Evolutionary conservation across 1,284 basidiomycete genomes (phyloP).

Genomic region (Leccinum pallidistipes): DNA sequence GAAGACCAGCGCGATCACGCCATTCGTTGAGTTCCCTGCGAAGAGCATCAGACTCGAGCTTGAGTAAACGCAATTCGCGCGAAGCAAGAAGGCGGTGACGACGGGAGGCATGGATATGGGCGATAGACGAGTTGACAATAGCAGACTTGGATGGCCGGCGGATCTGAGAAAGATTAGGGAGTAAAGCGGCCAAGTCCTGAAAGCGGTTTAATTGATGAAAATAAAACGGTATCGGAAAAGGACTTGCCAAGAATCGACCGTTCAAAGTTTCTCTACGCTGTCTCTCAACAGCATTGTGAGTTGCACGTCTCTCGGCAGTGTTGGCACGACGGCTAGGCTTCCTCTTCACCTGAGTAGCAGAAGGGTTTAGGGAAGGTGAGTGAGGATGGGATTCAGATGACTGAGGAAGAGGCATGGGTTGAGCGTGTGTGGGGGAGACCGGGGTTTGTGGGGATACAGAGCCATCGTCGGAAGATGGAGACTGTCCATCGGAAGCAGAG

Average conservation of each 20-base stretch:
- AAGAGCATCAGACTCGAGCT: conserved; percentile 77
- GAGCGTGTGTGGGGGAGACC: conserved; percentile 43
- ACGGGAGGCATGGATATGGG: conserved; percentile 79
- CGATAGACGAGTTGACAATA: conserved; percentile 91
- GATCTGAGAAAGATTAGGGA: conserved; percentile 87
- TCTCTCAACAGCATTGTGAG: conserved; percentile 94
- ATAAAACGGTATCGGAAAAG: conserved; percentile 12
- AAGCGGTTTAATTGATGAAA: conserved; percentile 21
- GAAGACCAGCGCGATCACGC: conserved; percentile 72
- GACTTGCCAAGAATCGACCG: conserved; percentile 78
- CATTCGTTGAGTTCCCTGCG: conserved; percentile 86
- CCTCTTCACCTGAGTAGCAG: conserved; percentile 52
- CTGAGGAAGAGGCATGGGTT: conserved; percentile 38
- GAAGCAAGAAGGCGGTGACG: conserved; percentile 78
- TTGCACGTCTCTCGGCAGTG: conserved; percentile 90
- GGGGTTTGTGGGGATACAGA: conserved; percentile 52
- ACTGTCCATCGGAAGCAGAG: conserved; percentile 43
- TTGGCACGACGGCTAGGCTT: conserved; percentile 83
- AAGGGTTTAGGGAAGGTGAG: conserved; percentile 18
- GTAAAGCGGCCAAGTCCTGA: conserved; percentile 83
- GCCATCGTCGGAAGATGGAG: conserved; percentile 46
- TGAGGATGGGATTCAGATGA: conserved; percentile 20
- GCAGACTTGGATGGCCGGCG: conserved; percentile 92
- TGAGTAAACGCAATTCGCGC: conserved; percentile 73
- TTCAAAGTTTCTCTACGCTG: conserved; percentile 91